These are phyloP conservation scores for Colletotrichum tamarilloi DNA, from an alignment of 2,329 filamentous ascomycete genomes.

Conservation along the genomic window DNA sequence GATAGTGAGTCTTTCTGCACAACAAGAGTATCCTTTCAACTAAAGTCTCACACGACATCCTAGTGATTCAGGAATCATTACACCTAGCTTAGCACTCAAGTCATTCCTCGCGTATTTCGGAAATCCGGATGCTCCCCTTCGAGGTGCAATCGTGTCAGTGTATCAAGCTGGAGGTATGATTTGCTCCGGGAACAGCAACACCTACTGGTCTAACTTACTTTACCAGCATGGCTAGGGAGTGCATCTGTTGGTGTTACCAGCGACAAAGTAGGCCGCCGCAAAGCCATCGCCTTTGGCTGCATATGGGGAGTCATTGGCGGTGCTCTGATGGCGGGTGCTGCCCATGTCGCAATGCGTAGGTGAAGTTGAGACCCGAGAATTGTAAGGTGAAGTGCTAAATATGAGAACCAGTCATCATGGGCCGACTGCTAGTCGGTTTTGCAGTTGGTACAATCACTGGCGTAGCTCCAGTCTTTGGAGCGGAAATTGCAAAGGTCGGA, in stretches of 20 bases:
- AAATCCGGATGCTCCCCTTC: constrained; percentile 46
- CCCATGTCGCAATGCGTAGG: constrained; percentile 52
- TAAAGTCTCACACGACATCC: not conserved
- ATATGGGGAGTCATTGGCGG: constrained; percentile 52
- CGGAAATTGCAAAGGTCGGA: constrained; percentile 52
- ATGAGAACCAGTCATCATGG: constrained; percentile 46
- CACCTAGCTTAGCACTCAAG: constrained; percentile 49
- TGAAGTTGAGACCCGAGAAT: too few species aligned
- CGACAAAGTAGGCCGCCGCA: constrained; percentile 49
- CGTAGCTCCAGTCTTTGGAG: constrained; percentile 53
- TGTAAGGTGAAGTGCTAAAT: not conserved
- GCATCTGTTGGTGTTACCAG: constrained; percentile 52
- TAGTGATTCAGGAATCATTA: constrained; percentile 56
- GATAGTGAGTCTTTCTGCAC: constrained; percentile 43
- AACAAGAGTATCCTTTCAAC: not conserved
- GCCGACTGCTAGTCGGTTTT: constrained; percentile 50
- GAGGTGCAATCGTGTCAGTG: constrained; percentile 53
- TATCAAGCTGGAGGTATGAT: constrained; percentile 51
- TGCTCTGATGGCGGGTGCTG: constrained; percentile 53
- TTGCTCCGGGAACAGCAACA: not conserved
- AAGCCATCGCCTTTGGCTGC: constrained; percentile 53
- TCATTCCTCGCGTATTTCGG: constrained; percentile 50
- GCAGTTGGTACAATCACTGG: constrained; percentile 54
- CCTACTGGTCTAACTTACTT: not conserved
- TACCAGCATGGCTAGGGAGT: constrained; percentile 51